Percentiles rank a stretch among this genome's conserved stretches.
phyloP scores from a whole-genome alignment of 768 basidiomycete species.

The Sarcodon sp. region DNA sequence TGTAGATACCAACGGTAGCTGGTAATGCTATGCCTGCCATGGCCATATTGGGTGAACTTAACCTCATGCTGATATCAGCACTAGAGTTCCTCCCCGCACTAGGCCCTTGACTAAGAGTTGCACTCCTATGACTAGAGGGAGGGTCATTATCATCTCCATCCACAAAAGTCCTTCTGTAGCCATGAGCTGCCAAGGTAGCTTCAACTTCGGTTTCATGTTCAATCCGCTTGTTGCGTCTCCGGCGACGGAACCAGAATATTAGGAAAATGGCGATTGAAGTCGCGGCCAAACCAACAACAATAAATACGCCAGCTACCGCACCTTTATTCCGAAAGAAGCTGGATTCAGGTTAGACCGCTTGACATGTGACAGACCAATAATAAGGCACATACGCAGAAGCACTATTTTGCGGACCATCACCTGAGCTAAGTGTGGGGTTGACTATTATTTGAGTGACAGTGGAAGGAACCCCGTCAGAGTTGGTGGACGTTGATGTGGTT shows the following conservation, averaged over 20 bases:
- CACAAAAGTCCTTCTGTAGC: slow-evolving; percentile 52
- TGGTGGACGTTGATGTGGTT: slow-evolving; percentile 38
- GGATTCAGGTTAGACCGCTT: background rate
- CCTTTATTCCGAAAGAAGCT: slow-evolving; percentile 86
- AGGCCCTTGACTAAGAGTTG: background rate
- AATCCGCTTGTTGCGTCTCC: slow-evolving; percentile 43
- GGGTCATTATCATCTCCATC: slow-evolving; percentile 49
- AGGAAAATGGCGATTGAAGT: slow-evolving; percentile 58
- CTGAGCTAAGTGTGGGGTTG: slow-evolving; percentile 53
- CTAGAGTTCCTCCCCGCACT: background rate
- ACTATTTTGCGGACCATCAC: slow-evolving; percentile 27
- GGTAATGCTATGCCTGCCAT: too few species aligned
- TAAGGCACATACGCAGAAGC: slow-evolving; percentile 34
- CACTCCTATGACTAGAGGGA: background rate
- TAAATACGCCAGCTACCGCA: slow-evolving; percentile 86
- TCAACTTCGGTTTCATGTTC: slow-evolving; percentile 63
- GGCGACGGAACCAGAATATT: slow-evolving; percentile 56
- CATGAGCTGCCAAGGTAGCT: slow-evolving; percentile 61
- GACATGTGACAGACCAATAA: slow-evolving; percentile 2
- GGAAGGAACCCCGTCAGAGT: slow-evolving; percentile 33
- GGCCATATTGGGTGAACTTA: background rate
- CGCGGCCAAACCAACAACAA: slow-evolving; percentile 74
- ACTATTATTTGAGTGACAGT: slow-evolving; percentile 51
- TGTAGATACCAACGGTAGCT: too few species aligned
- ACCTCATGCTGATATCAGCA: background rate